A percentile compares a stretch with the other conserved stretches of the same genome.
Evolutionary conservation across 352 stramenopile species (phyloP).

Genomic region (Phytophthora megakarya): DNA sequence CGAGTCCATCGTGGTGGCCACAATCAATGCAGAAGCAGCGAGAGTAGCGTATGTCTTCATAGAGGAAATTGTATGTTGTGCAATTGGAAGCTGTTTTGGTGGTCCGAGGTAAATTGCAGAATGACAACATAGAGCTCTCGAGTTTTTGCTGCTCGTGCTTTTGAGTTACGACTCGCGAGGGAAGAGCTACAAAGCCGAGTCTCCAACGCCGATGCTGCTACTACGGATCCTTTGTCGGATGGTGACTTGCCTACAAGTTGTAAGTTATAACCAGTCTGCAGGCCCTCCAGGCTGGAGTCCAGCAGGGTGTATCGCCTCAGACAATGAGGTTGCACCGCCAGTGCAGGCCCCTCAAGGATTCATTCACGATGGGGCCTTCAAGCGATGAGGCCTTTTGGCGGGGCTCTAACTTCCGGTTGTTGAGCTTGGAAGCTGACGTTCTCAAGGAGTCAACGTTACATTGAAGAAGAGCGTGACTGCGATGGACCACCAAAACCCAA

Average conservation of each 20-base stretch:
- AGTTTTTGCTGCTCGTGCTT: not conserved
- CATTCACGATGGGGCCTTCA: conserved; percentile 14
- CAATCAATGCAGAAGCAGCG: conserved; percentile 30
- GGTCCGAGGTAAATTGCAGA: conserved; percentile 31
- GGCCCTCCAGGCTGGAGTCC: too few species aligned
- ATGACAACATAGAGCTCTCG: conserved; percentile 17
- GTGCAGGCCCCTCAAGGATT: not conserved
- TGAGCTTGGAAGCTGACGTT: not conserved
- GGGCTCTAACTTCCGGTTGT: conserved; percentile 5
- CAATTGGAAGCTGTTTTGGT: conserved; percentile 20
- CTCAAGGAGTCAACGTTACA: not conserved
- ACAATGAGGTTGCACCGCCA: not conserved
- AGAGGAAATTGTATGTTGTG: conserved; percentile 5
- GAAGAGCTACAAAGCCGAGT: conserved; percentile 9
- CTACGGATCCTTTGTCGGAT: conserved; percentile 21
- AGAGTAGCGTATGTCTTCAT: conserved; percentile 30
- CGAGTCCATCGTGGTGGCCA: conserved; percentile 26
- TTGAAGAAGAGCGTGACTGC: not conserved
- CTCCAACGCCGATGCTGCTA: conserved; percentile 1
- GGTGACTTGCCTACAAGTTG: conserved; percentile 17
- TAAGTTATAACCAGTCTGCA: conserved; percentile 7
- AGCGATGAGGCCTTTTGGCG: not conserved
- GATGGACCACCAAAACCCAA: conserved; percentile 7
- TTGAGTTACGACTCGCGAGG: not conserved
- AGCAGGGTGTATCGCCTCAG: conserved; percentile 5